These are phyloP conservation scores for Coriolopsis trogii DNA, from an alignment of 1,284 basidiomycete species.

Conservation along the genomic window DNA sequence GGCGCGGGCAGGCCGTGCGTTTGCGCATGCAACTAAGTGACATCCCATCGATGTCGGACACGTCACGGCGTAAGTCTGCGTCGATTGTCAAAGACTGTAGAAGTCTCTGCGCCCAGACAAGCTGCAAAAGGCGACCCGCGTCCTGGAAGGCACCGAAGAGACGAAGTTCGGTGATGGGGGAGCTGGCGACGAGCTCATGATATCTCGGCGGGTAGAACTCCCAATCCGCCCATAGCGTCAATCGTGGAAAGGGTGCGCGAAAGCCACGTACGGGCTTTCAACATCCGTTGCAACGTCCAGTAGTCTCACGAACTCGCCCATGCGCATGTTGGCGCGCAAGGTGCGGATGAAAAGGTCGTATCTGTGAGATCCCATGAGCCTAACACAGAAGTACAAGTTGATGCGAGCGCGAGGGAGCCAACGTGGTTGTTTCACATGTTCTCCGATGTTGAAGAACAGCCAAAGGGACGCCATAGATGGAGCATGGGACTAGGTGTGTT, in stretches of 20 bases:
- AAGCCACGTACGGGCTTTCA: not conserved
- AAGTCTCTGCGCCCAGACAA: constrained; percentile 91
- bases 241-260: not conserved
- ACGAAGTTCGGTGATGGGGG: not conserved
- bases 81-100: constrained; percentile 36
- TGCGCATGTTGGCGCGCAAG: not conserved
- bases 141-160: not conserved
- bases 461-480: too few species aligned
- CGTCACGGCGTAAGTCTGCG: not conserved
- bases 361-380: not conserved
- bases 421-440: too few species aligned
- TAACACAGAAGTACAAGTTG: not conserved
- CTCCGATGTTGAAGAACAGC: too few species aligned
- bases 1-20: not conserved
- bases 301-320: not conserved
- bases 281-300: not conserved
- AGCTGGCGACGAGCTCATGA: too few species aligned
- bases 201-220: too few species aligned
- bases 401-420: not conserved
- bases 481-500: too few species aligned
- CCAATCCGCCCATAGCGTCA: not conserved
- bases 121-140: constrained; percentile 55
- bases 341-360: not conserved
- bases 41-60: not conserved
- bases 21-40: not conserved